phyloP scores from a whole-genome alignment of 2,329 filamentous ascomycete species.

The Botrytis porri region DNA sequence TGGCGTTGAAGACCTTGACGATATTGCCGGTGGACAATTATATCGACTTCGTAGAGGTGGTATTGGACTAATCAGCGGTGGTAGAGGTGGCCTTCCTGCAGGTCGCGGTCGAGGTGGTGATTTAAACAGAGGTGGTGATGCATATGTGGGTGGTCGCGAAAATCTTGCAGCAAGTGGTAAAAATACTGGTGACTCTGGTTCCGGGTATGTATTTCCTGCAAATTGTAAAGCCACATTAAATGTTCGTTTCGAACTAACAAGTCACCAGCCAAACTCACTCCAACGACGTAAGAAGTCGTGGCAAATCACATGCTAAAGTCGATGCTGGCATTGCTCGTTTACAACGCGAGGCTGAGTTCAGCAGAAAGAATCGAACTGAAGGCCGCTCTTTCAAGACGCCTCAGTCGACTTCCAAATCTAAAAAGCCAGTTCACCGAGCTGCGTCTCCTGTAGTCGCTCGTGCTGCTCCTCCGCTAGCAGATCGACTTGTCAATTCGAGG shows the following conservation, averaged over 20 bases:
- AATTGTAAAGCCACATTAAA: background rate
- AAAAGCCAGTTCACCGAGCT: background rate
- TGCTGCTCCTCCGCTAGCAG: background rate
- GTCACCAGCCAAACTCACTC: background rate
- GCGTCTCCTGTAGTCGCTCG: background rate
- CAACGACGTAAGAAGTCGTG: conserved; percentile 10
- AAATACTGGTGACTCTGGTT: background rate
- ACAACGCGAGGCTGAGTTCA: background rate
- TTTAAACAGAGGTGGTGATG: conserved; percentile 13
- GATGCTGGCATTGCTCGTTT: conserved; percentile 17
- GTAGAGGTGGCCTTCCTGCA: conserved; percentile 18
- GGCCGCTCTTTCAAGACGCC: background rate
- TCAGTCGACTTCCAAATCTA: background rate
- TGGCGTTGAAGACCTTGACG: conserved; percentile 26
- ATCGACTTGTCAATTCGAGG: background rate
- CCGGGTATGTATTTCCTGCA: conserved; percentile 3
- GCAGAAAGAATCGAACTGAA: background rate
- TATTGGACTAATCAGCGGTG: background rate
- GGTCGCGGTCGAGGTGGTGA: conserved; percentile 4
- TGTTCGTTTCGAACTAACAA: background rate
- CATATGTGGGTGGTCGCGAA: background rate
- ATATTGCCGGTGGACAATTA: conserved; percentile 34
- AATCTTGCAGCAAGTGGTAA: background rate
- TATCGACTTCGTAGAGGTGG: conserved; percentile 29
- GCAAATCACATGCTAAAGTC: background rate